Evolutionary conservation across 2,329 filamentous ascomycete genomes (phyloP), one percentile per base, ranked within the genome.

Genomic region (Phoma herbarum): DNA sequence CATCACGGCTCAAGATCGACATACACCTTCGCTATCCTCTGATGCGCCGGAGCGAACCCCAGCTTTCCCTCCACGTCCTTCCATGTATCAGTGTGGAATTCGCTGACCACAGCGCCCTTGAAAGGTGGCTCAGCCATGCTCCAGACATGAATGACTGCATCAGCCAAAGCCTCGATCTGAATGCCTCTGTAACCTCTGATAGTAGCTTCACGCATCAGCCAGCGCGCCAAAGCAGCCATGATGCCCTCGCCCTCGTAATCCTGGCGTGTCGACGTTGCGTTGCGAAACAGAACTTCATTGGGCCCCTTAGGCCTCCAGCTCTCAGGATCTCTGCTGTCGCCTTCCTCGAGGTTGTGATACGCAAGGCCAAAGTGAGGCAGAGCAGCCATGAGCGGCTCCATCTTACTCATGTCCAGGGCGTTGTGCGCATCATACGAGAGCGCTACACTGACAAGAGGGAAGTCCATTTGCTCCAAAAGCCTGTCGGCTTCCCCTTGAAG

Each of bases 381-480:
- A 3, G 33, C 28, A 0, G 39, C 59, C 8, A 74, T 41, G n/a
- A 76, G 10, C 0, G 69, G 57, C 5, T 35, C 52, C 65, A 76
- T 65, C 35, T 68, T 63, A 3, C 53, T 49, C 44, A 68, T 57
- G 44, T 78, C 62, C 2, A 74, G 57, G 12, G 69, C 53, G 25
- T 73, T 43, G 46, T 65, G 54, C 11, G 56, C 60, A 43, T 80
- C 78, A 46, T 77, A 79, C 14, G 67, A 62, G 44, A 79, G 25
- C 6, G 75, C 76, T 18, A 79, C 67, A n/a, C 68, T 71, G 11
- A 78, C 73, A 20, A 79, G 65, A 1, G 78, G 76, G 51, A 77
- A 78, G 51, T 79, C 77, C 75, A 79, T 79, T 44, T 73, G 68
- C 48, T 69, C 52, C 22, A 74, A 37, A 44, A 77, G 31, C n/a